Base-by-base conservation (phyloP, 2,329 filamentous ascomycete species). In the Chaetothyriales sp. region DNA sequence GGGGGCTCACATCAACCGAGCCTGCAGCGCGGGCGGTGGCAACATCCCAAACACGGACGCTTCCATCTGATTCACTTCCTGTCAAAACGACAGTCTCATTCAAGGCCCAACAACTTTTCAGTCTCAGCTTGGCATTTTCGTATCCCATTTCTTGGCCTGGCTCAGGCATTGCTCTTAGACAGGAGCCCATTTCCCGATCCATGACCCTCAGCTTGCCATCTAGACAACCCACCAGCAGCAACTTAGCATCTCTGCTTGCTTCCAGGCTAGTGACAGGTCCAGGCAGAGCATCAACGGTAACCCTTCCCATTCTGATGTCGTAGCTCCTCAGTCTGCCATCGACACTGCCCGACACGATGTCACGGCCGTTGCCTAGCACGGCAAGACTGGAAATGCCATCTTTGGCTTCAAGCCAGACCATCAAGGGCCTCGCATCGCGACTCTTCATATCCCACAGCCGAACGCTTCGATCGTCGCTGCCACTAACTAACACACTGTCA, bases 321-420 rank as follows among this genome's bases (percentile, higher is more conserved):
- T 97, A 95, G 54, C 76, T 76, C 50, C 90, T 74, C 1, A 94
- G 79, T 53, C 85, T 75, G 2, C 89, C 89, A 68, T 97, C 90
- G 52, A 95, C 86, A 65, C 86, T 89, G 0, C 84, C 88, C 1
- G 78, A 77, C 1, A 88, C 68, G 48, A 97, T 78, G 67, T 61
- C 59, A 18, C 52, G 20, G 7, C 54, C 56, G 20, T 48, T 54
- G 8, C 46, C 53, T 18, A 50, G 48, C 18, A 54, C 51, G 3
- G 49, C 50, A 5, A 61, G 25, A 22, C 50, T 49, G 8, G 54
- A 55, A 28, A 61, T 74, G 50, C 80, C 77, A 65, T 94, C 88
- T 58, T 75, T 77, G 5, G 87, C 87, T 51, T 92, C 86, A 20
- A 71, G 67, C 1, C 92, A 73, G 1, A 81, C 77, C 76, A 89